Evolutionary conservation across 768 basidiomycete genomes (phyloP).

Genomic region (Suillus luteus): DNA sequence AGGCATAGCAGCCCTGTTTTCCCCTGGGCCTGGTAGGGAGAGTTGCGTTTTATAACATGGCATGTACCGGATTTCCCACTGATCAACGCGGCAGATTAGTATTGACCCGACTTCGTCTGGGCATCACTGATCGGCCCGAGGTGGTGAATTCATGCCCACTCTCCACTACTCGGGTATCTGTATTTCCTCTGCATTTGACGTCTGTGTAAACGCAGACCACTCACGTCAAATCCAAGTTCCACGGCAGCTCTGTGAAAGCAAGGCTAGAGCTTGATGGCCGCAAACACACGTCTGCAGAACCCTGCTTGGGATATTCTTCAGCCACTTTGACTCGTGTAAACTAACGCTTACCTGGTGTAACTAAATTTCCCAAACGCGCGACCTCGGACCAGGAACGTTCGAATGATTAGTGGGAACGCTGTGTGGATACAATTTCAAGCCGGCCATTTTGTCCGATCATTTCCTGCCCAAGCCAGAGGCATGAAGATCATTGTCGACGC

Average conservation of each 20-base stretch:
- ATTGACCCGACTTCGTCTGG: neutral
- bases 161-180: neutral
- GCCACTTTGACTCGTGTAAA: neutral
- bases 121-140: neutral
- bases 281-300: neutral
- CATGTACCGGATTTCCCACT: neutral
- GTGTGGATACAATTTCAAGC: neutral
- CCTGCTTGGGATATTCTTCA: neutral
- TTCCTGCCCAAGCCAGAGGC: neutral
- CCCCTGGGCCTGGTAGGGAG: neutral
- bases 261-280: neutral
- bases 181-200: neutral
- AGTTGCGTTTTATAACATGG: neutral
- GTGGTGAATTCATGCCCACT: neutral
- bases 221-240: neutral
- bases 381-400: neutral
- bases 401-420: neutral
- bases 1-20: neutral
- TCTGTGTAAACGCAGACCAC: neutral
- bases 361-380: neutral
- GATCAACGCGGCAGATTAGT: neutral
- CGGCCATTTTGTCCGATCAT: constrained; percentile 1
- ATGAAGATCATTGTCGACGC: neutral
- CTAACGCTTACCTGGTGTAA: neutral
- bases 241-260: neutral